Conservation (phyloP, 2,329 filamentous ascomycete species). For the Aspergillus ochraceus region DNA sequence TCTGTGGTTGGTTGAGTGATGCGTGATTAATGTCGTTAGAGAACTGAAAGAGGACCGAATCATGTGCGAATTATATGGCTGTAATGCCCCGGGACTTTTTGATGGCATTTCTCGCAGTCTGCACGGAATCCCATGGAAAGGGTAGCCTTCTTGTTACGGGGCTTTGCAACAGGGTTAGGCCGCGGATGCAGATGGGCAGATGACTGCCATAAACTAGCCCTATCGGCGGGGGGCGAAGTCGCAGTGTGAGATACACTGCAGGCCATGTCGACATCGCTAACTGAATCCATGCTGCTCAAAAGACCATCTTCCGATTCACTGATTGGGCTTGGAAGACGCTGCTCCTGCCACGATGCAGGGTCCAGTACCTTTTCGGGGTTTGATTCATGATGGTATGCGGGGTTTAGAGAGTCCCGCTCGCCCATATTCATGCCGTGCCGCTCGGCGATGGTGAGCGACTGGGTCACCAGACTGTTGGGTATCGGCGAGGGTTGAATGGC, state of each 20-base stretch:
- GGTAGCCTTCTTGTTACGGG: constrained; percentile 54
- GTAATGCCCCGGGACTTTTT: constrained; percentile 75
- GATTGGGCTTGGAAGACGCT: constrained; percentile 42
- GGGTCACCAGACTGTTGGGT: constrained; percentile 27
- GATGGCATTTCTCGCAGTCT: constrained; percentile 75
- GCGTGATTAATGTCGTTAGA: neutral
- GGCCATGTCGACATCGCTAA: constrained; percentile 21
- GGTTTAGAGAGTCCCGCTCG: neutral
- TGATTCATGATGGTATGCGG: neutral
- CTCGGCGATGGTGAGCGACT: constrained; percentile 33
- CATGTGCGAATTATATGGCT: constrained; percentile 66
- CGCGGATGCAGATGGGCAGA: neutral
- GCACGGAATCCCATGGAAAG: constrained; percentile 77
- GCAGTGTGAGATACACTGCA: constrained; percentile 9
- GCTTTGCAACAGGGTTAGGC: neutral
- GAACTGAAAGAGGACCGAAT: constrained; percentile 3
- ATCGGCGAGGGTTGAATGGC: constrained; percentile 30
- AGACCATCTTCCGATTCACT: constrained; percentile 34
- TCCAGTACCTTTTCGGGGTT: constrained; percentile 1
- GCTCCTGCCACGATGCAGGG: constrained; percentile 21
- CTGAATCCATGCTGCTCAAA: constrained; percentile 7
- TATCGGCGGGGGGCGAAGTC: constrained; percentile 1
- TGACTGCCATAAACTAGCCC: neutral
- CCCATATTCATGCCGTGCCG: constrained; percentile 19
- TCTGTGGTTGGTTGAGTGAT: neutral